These are phyloP conservation scores for Aspergillus viridinutans DNA, from an alignment of 2,329 filamentous ascomycete genomes.

Conservation along the genomic window DNA sequence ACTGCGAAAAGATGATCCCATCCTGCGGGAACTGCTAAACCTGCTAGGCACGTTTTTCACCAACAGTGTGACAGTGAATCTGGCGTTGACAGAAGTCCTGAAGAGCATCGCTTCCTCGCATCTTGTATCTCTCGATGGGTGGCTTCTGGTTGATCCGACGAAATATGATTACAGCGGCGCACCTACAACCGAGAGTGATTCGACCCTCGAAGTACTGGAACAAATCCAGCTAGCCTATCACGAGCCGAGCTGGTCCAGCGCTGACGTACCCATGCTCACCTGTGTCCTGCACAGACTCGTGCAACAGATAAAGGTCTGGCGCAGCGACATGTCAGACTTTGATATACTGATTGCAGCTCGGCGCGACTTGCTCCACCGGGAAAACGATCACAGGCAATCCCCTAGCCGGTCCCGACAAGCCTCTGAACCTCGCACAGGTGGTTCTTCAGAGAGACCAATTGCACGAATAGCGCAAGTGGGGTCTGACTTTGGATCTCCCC, in stretches of 20 bases:
- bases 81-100: conserved; percentile 79
- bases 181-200: conserved; percentile 22
- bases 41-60: conserved; percentile 77
- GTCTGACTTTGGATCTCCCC: conserved; percentile 17
- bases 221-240: conserved; percentile 27
- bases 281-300: conserved; percentile 57
- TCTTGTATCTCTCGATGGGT: conserved; percentile 81
- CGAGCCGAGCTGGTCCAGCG: conserved; percentile 49
- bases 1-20: conserved; percentile 60
- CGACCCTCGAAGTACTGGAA: conserved; percentile 21
- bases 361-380: conserved; percentile 37
- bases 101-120: conserved; percentile 80
- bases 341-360: conserved; percentile 65
- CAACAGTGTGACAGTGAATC: conserved; percentile 86
- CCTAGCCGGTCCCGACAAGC: conserved; percentile 16
- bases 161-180: conserved; percentile 51
- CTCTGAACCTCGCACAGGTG: conserved; percentile 19
- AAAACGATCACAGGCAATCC: conserved; percentile 20
- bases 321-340: conserved; percentile 64
- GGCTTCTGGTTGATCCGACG: conserved; percentile 73
- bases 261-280: conserved; percentile 47
- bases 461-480: conserved; percentile 4
- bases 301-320: conserved; percentile 60
- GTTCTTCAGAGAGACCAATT: conserved; percentile 13
- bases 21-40: conserved; percentile 49